Conservation (phyloP, 148 eudicot species). For the Linanthus parryae region DNA sequence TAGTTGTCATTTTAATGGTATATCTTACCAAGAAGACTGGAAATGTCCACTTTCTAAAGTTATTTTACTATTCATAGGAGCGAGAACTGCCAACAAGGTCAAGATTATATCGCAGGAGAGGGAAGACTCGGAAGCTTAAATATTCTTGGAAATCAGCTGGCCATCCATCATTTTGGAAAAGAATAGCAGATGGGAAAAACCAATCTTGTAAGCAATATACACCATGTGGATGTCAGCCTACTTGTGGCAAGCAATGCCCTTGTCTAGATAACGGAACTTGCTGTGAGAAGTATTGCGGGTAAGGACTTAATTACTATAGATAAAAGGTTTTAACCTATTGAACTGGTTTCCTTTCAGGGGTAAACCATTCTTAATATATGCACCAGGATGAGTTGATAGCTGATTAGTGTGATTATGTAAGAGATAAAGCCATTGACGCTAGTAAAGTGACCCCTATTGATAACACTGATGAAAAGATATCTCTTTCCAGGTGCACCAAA, state of each 20-base stretch:
- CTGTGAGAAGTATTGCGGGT: slow-evolving; percentile 98
- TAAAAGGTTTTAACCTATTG: neutral
- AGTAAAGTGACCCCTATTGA: too few species aligned
- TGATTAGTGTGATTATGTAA: too few species aligned
- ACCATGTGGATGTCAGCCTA: slow-evolving; percentile 69
- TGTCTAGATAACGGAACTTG: slow-evolving; percentile 68
- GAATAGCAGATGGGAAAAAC: slow-evolving; percentile 56
- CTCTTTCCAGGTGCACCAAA: slow-evolving; percentile 75
- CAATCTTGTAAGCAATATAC: slow-evolving; percentile 58
- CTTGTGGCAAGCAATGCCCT: slow-evolving; percentile 89
- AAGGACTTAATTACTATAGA: slow-evolving; percentile 9
- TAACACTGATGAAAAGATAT: too few species aligned
- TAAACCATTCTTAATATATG: neutral
- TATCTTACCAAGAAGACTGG: too few species aligned
- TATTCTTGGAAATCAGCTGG: slow-evolving; percentile 79
- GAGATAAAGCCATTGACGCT: too few species aligned
- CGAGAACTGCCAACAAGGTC: slow-evolving; percentile 43
- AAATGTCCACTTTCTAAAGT: slow-evolving; percentile 5
- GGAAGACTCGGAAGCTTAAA: slow-evolving; percentile 64
- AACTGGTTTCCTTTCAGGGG: neutral
- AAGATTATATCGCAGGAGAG: slow-evolving; percentile 66
- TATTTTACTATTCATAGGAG: slow-evolving; percentile 31
- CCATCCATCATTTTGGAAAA: slow-evolving; percentile 78
- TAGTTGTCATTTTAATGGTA: too few species aligned
- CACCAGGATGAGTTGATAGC: neutral